A percentile compares a stretch with the other conserved stretches of the same genome.
phyloP scores from a whole-genome alignment of 768 basidiomycete genomes.

The Rickenella mellea region DNA sequence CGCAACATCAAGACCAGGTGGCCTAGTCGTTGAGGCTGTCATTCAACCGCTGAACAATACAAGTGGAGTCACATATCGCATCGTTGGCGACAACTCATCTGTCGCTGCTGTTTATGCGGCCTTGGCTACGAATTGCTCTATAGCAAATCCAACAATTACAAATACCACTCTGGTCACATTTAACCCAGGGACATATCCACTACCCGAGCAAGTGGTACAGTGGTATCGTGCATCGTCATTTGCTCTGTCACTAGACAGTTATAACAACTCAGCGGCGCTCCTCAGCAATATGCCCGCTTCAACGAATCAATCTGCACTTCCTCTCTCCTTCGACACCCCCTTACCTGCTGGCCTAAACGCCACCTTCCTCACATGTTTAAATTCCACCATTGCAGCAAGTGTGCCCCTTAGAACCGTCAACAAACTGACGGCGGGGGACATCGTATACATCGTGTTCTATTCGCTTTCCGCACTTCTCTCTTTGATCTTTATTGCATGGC shows the following conservation, averaged over 20 bases:
- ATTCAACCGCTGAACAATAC: neutral
- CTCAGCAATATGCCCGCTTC: conserved; percentile 24
- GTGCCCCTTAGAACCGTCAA: conserved; percentile 5
- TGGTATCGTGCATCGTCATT: conserved; percentile 63
- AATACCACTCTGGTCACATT: conserved; percentile 20
- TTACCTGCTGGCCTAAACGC: conserved; percentile 4
- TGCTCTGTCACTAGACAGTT: conserved; percentile 52
- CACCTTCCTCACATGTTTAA: conserved; percentile 8
- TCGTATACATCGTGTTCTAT: neutral
- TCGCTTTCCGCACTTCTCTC: too few relatives aligned
- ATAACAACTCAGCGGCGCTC: conserved; percentile 52
- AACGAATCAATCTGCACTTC: conserved; percentile 1
- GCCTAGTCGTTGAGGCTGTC: neutral
- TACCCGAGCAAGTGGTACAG: conserved; percentile 36
- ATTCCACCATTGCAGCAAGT: conserved; percentile 7
- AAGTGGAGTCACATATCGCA: conserved; percentile 26
- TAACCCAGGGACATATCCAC: conserved; percentile 19
- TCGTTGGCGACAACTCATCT: conserved; percentile 41
- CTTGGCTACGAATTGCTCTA: conserved; percentile 34
- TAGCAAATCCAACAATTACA: conserved; percentile 17
- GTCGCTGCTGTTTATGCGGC: conserved; percentile 32
- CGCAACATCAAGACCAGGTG: conserved; percentile 2
- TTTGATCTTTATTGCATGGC: too few relatives aligned
- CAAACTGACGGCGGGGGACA: neutral
- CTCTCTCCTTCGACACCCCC: conserved; percentile 4